Evolutionary conservation across 768 basidiomycete genomes (phyloP), one percentile per base, ranked within the genome.

Genomic region (Agrocybe chaxingu): DNA sequence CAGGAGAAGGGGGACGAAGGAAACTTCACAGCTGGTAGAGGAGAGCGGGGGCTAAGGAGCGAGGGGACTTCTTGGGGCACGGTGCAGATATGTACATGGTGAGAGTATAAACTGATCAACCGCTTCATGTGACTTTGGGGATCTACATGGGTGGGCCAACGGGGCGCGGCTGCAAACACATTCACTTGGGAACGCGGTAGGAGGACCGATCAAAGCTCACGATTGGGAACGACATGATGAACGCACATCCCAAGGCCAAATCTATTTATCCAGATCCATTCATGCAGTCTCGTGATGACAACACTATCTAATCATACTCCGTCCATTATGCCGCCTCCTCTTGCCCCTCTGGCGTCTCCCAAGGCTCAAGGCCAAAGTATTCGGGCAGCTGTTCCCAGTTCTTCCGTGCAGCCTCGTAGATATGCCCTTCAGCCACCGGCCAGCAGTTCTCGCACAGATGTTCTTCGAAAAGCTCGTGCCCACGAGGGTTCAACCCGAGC

Each of bases 111-210:
- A 62, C 24, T 52, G 58, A 60, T 66, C 56, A 59, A 51, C 57
- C 60, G 58, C 47, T 64, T 58, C 65, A 64, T 66, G 63, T 64
- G 63, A 66, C 60, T 54, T 44, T 45, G 42, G 41, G 42, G 45
- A 48, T 50, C 48, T 53, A 54, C 47, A 58, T 57, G 51, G 52
- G 47, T 42, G 39, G 42, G 8, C 38, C 19, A 42, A 31, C 46
- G 43, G 24, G 4, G 12, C 24, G 13, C 18, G 40, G 11, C 40
- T 42, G 40, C 40, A 42, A 18, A 40, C 45, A 45, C 42, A 45
- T 44, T 51, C 19, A 24, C 32, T 34, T 57, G 52, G 50, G 51
- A 53, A 56, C 13, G 50, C 42, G 38, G 44, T 45, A 43, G 50
- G 40, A 12, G 18, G 39, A 42, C 42, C 41, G 34, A 52, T 29